Base-by-base conservation (phyloP, 768 basidiomycete species). In the Boletus sp. region DNA sequence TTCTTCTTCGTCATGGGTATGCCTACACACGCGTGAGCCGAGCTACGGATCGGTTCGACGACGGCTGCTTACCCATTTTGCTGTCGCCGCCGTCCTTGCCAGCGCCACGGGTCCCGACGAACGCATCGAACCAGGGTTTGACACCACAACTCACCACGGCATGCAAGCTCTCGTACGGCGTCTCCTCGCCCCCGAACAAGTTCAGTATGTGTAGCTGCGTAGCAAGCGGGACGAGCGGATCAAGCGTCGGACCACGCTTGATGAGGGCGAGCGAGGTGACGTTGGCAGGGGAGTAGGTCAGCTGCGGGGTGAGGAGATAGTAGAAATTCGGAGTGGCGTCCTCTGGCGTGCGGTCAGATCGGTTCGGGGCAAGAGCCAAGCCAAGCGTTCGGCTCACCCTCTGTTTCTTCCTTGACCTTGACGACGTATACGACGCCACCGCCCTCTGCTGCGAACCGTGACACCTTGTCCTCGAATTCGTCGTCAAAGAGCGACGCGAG, bases 1-100 rank as follows among this genome's bases (percentile, higher is more conserved):
- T 98, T 98, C 80, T 95, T 95, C 83, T 98, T 98, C 46, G 96
- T 94, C 82, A 97, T 92, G 4, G 97, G 97, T 56, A 99, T 98
- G 49, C 87, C 87, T 84, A 35, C 54, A 28, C 47, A 28, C 8
- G 18, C 32, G 45, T 66, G 41, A 67, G 62, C 18, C 2, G 40
- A 49, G 28, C 11, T 32, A 32, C 12, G 15, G 8, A 9, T 20
- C 7, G 4, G 39, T 24, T 24, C 24, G 24, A 24, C 4, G 62
- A 73, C 42, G 54, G 4, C 17, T 8, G 64, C 80, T 56, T 55
- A 80, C 92, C 92, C 86, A 92, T 89, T 74, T 93, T 91, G 45
- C 79, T 82, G 68, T 94, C 94, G 4, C 24, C 24, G 24, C 76
- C 80, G 32, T 90, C 89, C 68, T 92, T 93, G 51, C 83, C 85